phyloP scores from a whole-genome alignment of 345 rosid genomes.

The Brassica nigra region DNA sequence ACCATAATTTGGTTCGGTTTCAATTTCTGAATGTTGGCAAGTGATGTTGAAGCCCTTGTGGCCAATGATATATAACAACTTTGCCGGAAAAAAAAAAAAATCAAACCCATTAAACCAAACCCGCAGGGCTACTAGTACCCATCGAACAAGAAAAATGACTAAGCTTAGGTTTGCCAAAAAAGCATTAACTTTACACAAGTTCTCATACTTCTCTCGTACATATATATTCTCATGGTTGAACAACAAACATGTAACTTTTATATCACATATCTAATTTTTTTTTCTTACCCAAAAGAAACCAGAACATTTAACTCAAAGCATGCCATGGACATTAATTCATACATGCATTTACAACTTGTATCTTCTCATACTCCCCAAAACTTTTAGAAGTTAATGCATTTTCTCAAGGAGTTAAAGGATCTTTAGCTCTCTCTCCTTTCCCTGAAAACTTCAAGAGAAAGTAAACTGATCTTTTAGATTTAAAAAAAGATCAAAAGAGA shows the following conservation, averaged over 20 bases:
- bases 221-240: too few relatives aligned
- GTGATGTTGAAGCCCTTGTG: too few relatives aligned
- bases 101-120: too few relatives aligned
- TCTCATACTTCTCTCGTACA: too few relatives aligned
- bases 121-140: too few relatives aligned
- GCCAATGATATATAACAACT: too few relatives aligned
- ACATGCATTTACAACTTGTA: constrained; percentile 34
- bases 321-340: constrained; percentile 35
- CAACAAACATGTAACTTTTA: neutral
- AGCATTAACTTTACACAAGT: too few relatives aligned
- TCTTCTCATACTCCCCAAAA: constrained; percentile 23
- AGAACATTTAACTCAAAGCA: constrained; percentile 11
- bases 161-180: too few relatives aligned
- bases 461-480: constrained; percentile 10
- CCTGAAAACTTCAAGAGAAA: constrained; percentile 16
- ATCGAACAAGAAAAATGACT: too few relatives aligned
- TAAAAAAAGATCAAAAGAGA: constrained; percentile 11
- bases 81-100: too few relatives aligned
- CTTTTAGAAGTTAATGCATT: neutral
- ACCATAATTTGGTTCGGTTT: too few relatives aligned
- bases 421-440: constrained; percentile 14
- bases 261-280: neutral
- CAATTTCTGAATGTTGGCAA: too few relatives aligned
- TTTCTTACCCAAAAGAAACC: neutral
- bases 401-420: neutral